Evolutionary conservation across 768 basidiomycete species (phyloP), one percentile per base, ranked within the genome.

Genomic region (Cyclocybe cylindracea): DNA sequence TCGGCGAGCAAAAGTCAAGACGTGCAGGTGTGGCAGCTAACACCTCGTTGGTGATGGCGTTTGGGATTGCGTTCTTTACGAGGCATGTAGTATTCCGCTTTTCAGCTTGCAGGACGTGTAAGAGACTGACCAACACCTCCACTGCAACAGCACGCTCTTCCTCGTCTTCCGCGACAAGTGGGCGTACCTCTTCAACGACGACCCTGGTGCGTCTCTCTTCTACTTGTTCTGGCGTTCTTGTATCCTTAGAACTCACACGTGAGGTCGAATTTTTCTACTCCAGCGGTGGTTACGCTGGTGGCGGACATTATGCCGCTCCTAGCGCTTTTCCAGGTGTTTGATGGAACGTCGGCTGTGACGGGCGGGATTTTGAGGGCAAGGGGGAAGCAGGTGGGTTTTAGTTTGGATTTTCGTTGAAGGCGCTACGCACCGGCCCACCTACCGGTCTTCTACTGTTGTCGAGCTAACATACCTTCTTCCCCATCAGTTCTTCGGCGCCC

Each of bases 291-390:
- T 10, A 42, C 51, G 1, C 67, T 86, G 6, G 86, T 91, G 10
- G 85, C 90, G 0, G 69, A 75, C 2, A 85, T 94, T 48, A 64
- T 94, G 10, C 90, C 91, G 0, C 73, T 90, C 7, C 84, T 96
- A 4, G 83, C 86, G 7, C 72, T 89, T 24, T 89, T 86, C 75
- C 89, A 97, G 67, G 83, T 96, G 3, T 88, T 94, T 51, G 96
- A 99, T 60, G 91, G 87, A 1, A 74, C 84, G 9, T 65, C 78
- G 2, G 85, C 79, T 0, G 80, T 94, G 5, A 78, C 83, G 0
- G 80, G 78, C 6, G 94, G 94, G 2, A 82, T 97, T 54, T 76
- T 98, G 48, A 79, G 96, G 39, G 88, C 94, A 0, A 73, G 84
- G 36, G 94, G 94, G 16, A 89, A 87, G 67, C 89, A 89, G 70